Base-by-base conservation (phyloP, 371 early-diverging fungal genomes). In the Apophysomyces ossiformis region DNA sequence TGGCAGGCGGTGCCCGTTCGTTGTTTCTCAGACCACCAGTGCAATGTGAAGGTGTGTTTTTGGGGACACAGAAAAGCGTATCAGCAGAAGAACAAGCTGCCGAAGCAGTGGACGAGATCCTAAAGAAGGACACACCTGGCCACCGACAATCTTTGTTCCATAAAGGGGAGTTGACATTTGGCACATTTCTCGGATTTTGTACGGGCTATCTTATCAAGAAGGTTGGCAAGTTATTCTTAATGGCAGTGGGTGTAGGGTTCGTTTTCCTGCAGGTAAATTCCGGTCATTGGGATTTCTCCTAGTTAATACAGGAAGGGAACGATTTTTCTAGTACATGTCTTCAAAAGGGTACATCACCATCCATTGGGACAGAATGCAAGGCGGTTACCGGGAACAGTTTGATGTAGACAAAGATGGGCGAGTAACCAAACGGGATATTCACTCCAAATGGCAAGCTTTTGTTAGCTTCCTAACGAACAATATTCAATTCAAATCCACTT, bases 401-500 rank as follows among this genome's bases (percentile, higher is more conserved):
- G 87, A 83, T 75, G 57, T 73, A 4, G 87, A 85, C 57, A 43
- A 64, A 15, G 84, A 88, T 66, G 88, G 88, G 26, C 69, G 68
- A 39, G 87, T 86, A 1, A 85, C 85, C 0, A 63, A 54, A 15
- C 67, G 71, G 0, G 85, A 85, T 60, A 69, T 82, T 38, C 73
- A 73, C 37, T 64, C 74, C 32, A 79, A 71, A 7, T 77, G 87
- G 76, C 65, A 77, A 26, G 67, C 59, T 8, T 63, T 88, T 18
- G 69, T 83, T 35, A 71, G 68, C 12, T 47, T 88, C n/a, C 72
- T 88, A 69, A 88, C 88, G 6, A 75, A 70, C 47, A 85, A 86
- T 58, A 69, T 88, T 18, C 88, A 86, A 65, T 88, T 88, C 76
- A 88, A 85, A 66, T 77, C 84, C 1, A 81, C 85, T 1, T 88